Evolutionary conservation across 352 stramenopile species (phyloP).

Genomic region (Phytopythium litorale): DNA sequence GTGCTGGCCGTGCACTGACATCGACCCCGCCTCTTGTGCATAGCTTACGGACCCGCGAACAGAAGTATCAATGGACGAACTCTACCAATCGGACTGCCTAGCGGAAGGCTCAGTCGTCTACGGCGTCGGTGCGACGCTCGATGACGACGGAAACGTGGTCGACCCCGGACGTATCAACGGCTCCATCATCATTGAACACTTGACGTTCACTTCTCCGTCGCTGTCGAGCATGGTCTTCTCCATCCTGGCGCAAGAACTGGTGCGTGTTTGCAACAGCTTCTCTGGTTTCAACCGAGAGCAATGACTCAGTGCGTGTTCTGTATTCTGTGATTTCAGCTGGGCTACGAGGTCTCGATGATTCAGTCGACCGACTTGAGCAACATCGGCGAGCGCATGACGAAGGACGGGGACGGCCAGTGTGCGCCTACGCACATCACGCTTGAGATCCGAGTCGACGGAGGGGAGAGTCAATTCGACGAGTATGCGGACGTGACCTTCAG

Average conservation of each 20-base stretch:
- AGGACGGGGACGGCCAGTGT: background rate
- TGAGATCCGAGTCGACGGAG: constrained; percentile 12
- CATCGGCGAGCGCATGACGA: constrained; percentile 39
- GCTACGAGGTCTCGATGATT: constrained; percentile 40
- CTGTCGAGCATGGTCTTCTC: constrained; percentile 22
- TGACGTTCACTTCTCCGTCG: background rate
- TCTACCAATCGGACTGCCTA: constrained; percentile 31
- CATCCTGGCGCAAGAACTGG: constrained; percentile 46
- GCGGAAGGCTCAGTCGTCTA: constrained; percentile 20
- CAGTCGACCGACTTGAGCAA: constrained; percentile 8
- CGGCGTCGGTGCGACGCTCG: constrained; percentile 26
- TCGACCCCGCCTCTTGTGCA: background rate
- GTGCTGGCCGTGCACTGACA: background rate
- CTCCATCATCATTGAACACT: constrained; percentile 33
- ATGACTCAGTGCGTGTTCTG: background rate
- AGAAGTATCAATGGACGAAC: constrained; percentile 8
- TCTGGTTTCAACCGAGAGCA: background rate
- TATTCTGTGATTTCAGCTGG: constrained; percentile 16
- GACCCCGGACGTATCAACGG: constrained; percentile 27
- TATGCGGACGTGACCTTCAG: constrained; percentile 33
- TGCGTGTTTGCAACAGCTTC: constrained; percentile 4
- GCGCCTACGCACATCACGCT: constrained; percentile 5
- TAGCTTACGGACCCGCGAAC: constrained; percentile 18
- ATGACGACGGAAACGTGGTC: constrained; percentile 17
- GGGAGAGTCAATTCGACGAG: constrained; percentile 2